phyloP scores from a whole-genome alignment of 176 grass and related monocot species.

The Raddia guianensis region DNA sequence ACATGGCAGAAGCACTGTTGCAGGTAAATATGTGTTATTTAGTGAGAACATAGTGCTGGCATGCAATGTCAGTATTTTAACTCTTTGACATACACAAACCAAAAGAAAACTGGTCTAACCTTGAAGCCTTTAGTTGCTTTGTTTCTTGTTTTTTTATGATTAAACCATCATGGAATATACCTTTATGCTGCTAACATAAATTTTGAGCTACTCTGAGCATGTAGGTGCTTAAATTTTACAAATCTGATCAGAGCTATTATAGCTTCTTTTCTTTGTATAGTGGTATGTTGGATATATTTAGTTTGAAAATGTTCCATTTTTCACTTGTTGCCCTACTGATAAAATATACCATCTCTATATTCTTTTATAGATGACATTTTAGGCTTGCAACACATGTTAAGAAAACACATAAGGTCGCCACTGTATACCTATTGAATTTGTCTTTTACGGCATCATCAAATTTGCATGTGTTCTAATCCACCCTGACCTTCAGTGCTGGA shows the following conservation, averaged over 20 bases:
- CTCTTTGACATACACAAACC: not conserved
- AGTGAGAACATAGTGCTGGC: not conserved
- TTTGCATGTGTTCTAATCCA: not conserved
- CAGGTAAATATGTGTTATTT: slow-evolving; percentile 55
- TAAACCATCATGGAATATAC: slow-evolving; percentile 1
- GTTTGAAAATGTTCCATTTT: not conserved
- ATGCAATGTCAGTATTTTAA: slow-evolving; percentile 20
- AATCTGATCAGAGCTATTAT: not conserved
- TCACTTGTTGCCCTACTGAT: not conserved
- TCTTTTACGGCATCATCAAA: not conserved
- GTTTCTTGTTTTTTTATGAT: not conserved
- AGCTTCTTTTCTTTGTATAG: not conserved
- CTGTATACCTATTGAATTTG: not conserved
- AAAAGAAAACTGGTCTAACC: not conserved
- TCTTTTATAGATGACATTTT: not conserved
- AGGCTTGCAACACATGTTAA: not conserved
- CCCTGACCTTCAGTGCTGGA: slow-evolving; percentile 4
- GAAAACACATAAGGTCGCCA: not conserved
- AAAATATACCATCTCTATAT: not conserved
- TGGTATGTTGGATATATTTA: slow-evolving; percentile 3
- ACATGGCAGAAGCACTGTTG: slow-evolving; percentile 81
- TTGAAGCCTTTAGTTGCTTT: slow-evolving; percentile 2
- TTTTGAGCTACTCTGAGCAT: not conserved
- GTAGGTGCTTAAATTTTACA: slow-evolving; percentile 4
- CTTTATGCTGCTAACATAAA: not conserved